phyloP scores from a whole-genome alignment of 2,329 filamentous ascomycete genomes.

The Ophiosphaerella herpotricha region DNA sequence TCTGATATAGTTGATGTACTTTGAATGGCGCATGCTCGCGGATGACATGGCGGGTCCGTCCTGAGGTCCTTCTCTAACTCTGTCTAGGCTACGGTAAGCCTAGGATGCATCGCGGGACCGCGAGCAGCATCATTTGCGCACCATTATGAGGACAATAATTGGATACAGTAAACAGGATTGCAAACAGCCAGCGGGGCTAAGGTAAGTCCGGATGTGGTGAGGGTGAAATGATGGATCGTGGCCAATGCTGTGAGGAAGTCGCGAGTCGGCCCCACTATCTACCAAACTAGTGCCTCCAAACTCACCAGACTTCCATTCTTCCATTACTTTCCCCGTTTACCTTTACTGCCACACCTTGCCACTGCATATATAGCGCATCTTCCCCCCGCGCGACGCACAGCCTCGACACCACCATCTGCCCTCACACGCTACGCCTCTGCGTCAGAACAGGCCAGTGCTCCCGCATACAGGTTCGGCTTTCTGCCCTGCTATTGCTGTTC shows the following conservation, averaged over 20 bases:
- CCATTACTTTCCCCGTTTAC: conserved; percentile 20
- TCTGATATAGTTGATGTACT: conserved; percentile 54
- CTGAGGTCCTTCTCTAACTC: conserved; percentile 71
- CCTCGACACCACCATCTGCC: conserved; percentile 13
- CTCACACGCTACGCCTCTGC: conserved; percentile 20
- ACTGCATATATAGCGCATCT: conserved; percentile 21
- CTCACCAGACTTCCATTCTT: conserved; percentile 34
- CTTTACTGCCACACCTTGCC: conserved; percentile 28
- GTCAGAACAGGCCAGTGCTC: conserved; percentile 25
- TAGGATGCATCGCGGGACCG: conserved; percentile 1
- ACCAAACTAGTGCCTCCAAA: conserved; percentile 19
- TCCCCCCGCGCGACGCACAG: conserved; percentile 18
- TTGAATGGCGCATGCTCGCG: conserved; percentile 89
- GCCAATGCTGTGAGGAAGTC: conserved; percentile 23
- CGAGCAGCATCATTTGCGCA: conserved; percentile 35
- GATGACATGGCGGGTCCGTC: conserved; percentile 80
- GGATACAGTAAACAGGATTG: background rate
- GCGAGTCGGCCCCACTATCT: conserved; percentile 1
- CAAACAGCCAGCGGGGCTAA: conserved; percentile 1
- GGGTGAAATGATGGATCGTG: conserved; percentile 11
- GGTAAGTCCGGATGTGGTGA: conserved; percentile 2
- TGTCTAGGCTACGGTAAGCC: conserved; percentile 37
- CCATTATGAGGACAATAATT: conserved; percentile 26
- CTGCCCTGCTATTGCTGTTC: conserved; percentile 22
- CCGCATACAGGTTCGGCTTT: conserved; percentile 27